Conservation (phyloP, 768 basidiomycete species). For the Mycena chlorophos region DNA sequence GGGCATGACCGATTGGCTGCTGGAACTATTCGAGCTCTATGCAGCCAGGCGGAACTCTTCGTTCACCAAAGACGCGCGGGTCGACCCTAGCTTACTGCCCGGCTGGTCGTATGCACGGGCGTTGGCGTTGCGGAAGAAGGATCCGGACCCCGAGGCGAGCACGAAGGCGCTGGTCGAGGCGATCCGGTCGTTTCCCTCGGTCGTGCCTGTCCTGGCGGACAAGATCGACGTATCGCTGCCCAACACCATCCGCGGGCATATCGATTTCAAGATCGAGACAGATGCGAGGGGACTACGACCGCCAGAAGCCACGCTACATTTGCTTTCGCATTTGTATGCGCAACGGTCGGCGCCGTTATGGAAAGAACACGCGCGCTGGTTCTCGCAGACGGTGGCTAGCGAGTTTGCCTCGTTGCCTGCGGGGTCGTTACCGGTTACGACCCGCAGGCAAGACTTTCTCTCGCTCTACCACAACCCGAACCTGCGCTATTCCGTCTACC, state of each 20-base stretch:
- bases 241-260: slow-evolving; percentile 54
- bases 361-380: slow-evolving; percentile 80
- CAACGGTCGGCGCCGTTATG: slow-evolving; percentile 75
- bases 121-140: slow-evolving; percentile 54
- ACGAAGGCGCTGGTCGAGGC: slow-evolving; percentile 73
- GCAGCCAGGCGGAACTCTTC: slow-evolving; percentile 24
- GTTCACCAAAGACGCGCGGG: slow-evolving; percentile 23
- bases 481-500: slow-evolving; percentile 57
- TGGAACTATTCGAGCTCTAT: slow-evolving; percentile 63
- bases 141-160: slow-evolving; percentile 57
- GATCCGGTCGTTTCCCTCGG: slow-evolving; percentile 73
- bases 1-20: slow-evolving; percentile 77
- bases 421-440: slow-evolving; percentile 37
- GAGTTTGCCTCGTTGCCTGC: slow-evolving; percentile 42
- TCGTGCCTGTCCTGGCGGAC: slow-evolving; percentile 82
- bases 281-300: slow-evolving; percentile 56
- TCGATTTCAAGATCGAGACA: slow-evolving; percentile 68
- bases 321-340: slow-evolving; percentile 87
- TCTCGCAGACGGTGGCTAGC: slow-evolving; percentile 53
- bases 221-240: slow-evolving; percentile 75
- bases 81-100: slow-evolving; percentile 66
- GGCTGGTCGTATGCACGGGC: slow-evolving; percentile 78
- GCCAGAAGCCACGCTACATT: slow-evolving; percentile 58
- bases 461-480: slow-evolving; percentile 40
- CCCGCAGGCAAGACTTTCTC: slow-evolving; percentile 35